phyloP scores from a whole-genome alignment of 495 filamentous ascomycete species.

The Astrothelium macrocarpum region DNA sequence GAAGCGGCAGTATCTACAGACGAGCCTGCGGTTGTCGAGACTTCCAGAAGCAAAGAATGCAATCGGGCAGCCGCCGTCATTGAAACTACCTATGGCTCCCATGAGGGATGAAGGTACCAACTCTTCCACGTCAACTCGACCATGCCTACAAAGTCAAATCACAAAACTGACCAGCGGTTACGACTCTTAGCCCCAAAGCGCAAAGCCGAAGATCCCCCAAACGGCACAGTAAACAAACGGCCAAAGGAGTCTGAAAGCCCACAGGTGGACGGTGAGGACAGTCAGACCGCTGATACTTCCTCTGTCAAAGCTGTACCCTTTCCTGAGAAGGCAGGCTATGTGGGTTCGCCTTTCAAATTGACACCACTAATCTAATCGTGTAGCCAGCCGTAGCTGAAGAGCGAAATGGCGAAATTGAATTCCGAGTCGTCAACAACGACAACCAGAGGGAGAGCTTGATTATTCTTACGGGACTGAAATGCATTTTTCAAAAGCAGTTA shows the following conservation, averaged over 20 bases:
- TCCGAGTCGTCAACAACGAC: slow-evolving; percentile 97
- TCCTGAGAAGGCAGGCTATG: slow-evolving; percentile 61
- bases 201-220: slow-evolving; percentile 15
- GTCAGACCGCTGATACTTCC: slow-evolving; percentile 37
- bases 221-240: slow-evolving; percentile 45
- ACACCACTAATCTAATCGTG: background rate
- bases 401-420: slow-evolving; percentile 90
- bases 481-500: slow-evolving; percentile 96
- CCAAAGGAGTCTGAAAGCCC: slow-evolving; percentile 33
- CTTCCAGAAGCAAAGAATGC: too few relatives aligned
- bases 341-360: background rate
- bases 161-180: background rate
- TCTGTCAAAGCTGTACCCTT: slow-evolving; percentile 57
- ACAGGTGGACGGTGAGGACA: background rate
- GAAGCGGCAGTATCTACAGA: too few relatives aligned
- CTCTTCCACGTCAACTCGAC: background rate
- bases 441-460: slow-evolving; percentile 78
- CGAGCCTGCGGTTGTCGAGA: too few relatives aligned
- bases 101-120: background rate
- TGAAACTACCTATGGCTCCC: too few relatives aligned
- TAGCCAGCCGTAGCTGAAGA: slow-evolving; percentile 89
- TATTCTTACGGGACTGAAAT: slow-evolving; percentile 90
- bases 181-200: slow-evolving; percentile 34
- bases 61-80: too few relatives aligned
- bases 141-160: background rate